Base-by-base conservation (phyloP, 2,329 filamentous ascomycete species). In the Basipetospora sp. region DNA sequence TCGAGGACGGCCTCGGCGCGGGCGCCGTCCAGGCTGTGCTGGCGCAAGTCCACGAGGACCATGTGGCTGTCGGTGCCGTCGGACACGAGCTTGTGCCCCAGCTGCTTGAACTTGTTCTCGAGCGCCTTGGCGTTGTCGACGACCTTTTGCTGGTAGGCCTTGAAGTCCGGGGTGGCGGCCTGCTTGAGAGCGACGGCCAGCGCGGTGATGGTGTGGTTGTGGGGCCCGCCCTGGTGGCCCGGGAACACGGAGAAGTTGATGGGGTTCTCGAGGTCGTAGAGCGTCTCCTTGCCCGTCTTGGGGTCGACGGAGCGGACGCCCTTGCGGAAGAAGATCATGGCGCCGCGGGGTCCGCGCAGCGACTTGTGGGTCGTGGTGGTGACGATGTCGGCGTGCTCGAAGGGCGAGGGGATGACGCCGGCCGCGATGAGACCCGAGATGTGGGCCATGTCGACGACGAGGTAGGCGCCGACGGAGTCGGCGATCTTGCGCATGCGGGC, bases 251-350 rank as follows among this genome's bases (percentile, higher is more conserved):
- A 96, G 62, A 92, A 87, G 69, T 98, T 98, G 71, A 98, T 98
- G 40, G 86, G 83, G 50, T 78, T 75, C 69, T 98, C 90, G 25
- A 98, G 75, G 54, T 98, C 86, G 59, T 94, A 98, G 52, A 87
- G 67, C 36, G 71, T 80, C 68, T 88, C 74, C 65, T 94, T 88
- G 53, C 86, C 86, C 43, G 81, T 78, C 74, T 94, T 94, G 62
- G 81, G 67, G 56, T 96, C 84, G 39, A 80, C 80, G 53, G 80
- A 85, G 54, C 88, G 82, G 44, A 94, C 79, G 45, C 90, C 90
- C 70, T 93, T 94, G 63, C 90, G 84, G 78, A 87, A 98, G 76
- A 98, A 98, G 67, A 98, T 98, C 90, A 98, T 98, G 57, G 90
- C 90, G 54, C 90, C 90, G 59, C 90, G 85, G 42, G 90, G 90